Conservation (phyloP, 2,329 filamentous ascomycete species). For the Stagonosporopsis rhizophila region DNA sequence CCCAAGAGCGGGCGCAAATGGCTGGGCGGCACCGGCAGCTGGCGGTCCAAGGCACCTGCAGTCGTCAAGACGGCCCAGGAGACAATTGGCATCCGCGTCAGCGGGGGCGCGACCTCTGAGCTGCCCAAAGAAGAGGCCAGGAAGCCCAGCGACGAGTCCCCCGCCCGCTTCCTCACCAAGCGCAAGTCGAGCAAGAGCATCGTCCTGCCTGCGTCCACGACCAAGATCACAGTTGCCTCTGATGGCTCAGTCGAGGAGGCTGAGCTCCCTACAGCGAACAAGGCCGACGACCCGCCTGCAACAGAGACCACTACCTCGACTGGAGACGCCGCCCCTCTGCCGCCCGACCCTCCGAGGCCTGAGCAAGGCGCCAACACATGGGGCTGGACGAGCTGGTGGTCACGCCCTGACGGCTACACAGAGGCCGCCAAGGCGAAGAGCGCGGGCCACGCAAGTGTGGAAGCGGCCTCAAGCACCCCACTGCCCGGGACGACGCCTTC, state of each 20-base stretch:
- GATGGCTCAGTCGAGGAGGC: constrained; percentile 42
- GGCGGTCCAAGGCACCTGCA: constrained; percentile 56
- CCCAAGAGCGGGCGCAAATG: constrained; percentile 46
- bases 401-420: constrained; percentile 56
- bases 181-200: constrained; percentile 56
- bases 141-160: constrained; percentile 37
- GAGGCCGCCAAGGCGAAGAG: constrained; percentile 47
- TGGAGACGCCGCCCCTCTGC: constrained; percentile 50
- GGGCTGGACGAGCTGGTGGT: constrained; percentile 60
- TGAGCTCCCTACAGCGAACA: constrained; percentile 32
- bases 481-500: constrained; percentile 49
- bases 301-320: constrained; percentile 6
- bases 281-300: constrained; percentile 20
- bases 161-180: constrained; percentile 51
- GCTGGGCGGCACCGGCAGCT: constrained; percentile 53
- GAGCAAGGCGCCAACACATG: constrained; percentile 30
- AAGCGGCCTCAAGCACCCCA: constrained; percentile 52
- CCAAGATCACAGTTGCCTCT: constrained; percentile 55
- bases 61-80: constrained; percentile 56
- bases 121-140: constrained; percentile 42
- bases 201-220: constrained; percentile 54
- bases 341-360: constrained; percentile 49
- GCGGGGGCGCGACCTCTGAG: constrained; percentile 53
- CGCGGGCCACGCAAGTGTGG: constrained; percentile 32
- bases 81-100: constrained; percentile 54